Evolutionary conservation across 257 asterid species (phyloP).

Genomic region (Solanum chaucha): DNA sequence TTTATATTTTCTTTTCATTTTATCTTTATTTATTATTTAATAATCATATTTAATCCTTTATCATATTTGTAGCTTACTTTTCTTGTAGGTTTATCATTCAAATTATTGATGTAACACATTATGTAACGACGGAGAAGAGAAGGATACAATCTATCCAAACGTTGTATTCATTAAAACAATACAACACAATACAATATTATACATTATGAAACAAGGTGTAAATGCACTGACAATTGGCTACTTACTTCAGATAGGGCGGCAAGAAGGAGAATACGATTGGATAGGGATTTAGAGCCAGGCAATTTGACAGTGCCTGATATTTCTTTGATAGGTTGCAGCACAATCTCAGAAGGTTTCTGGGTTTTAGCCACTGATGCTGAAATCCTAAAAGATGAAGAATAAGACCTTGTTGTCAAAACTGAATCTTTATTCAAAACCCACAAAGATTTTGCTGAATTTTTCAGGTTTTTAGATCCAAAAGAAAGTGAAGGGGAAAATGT

Average conservation of each 20-base stretch:
- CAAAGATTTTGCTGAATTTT: conserved; percentile 18
- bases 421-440: conserved; percentile 31
- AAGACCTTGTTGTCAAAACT: conserved; percentile 17
- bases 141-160: neutral
- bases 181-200: neutral
- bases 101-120: neutral
- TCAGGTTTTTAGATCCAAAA: conserved; percentile 34
- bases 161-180: neutral
- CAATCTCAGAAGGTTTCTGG: conserved; percentile 61
- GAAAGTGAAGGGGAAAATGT: conserved; percentile 28
- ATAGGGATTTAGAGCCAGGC: conserved; percentile 93
- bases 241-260: conserved; percentile 90
- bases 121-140: too few relatives aligned
- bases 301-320: conserved; percentile 89
- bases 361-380: conserved; percentile 57
- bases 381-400: conserved; percentile 25
- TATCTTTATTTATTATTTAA: neutral
- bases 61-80: neutral
- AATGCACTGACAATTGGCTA: neutral
- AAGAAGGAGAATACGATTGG: conserved; percentile 89
- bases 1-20: too few relatives aligned
- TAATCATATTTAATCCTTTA: neutral
- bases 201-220: neutral
- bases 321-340: conserved; percentile 76
- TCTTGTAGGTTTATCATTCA: neutral